These are phyloP conservation scores for Hypoxylon sp. DNA, from an alignment of 2,329 filamentous ascomycete species.

Conservation along the genomic window DNA sequence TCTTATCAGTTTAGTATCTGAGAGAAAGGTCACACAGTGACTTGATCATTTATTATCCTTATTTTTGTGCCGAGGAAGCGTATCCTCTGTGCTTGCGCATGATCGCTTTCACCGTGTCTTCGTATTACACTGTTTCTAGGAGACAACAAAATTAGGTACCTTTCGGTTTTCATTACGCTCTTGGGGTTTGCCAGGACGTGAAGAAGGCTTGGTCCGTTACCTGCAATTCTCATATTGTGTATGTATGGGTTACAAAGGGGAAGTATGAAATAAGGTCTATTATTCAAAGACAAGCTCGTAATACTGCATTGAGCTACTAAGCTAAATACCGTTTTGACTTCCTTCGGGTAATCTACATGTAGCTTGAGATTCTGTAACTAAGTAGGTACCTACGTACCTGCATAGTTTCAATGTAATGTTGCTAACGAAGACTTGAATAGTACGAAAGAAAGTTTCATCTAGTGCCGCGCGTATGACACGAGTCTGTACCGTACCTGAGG, in stretches of 20 bases:
- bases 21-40: constrained; percentile 55
- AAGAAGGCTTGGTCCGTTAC: constrained; percentile 59
- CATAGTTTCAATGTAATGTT: too few relatives aligned
- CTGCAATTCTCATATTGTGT: neutral
- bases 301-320: neutral
- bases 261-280: neutral
- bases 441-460: neutral
- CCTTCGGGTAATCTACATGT: neutral
- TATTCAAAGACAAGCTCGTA: neutral
- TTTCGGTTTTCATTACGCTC: constrained; percentile 64
- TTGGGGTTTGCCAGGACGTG: constrained; percentile 62
- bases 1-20: constrained; percentile 80
- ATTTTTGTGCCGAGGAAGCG: constrained; percentile 69
- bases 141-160: constrained; percentile 68
- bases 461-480: constrained; percentile 8
- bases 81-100: constrained; percentile 75
- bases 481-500: constrained; percentile 3
- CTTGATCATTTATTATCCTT: constrained; percentile 69
- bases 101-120: constrained; percentile 71
- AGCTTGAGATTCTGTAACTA: neutral
- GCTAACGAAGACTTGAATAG: neutral
- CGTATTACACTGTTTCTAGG: constrained; percentile 75
- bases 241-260: neutral
- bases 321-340: neutral
- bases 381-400: too few relatives aligned